Conservation (phyloP, 306 rosid species). For the Geum urbanum region DNA sequence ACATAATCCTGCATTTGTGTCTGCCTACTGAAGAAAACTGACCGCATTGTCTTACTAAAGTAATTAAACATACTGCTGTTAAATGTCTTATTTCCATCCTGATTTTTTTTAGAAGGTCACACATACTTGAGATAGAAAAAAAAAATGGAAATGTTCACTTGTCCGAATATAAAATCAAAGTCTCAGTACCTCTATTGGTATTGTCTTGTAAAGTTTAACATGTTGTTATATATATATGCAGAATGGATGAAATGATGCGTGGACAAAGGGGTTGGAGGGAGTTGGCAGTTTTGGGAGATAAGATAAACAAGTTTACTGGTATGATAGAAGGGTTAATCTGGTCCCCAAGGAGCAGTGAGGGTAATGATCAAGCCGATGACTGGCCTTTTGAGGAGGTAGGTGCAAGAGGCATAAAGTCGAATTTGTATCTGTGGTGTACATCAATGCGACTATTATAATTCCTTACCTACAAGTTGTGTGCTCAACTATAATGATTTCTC, state of each 20-base stretch:
- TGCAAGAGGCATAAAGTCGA: constrained; percentile 20
- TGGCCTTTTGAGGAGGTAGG: constrained; percentile 96
- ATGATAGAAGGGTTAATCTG: constrained; percentile 96
- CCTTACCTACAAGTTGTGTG: background rate
- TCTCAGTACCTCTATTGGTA: background rate
- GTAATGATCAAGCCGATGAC: constrained; percentile 53
- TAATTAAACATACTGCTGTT: background rate
- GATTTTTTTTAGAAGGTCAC: background rate
- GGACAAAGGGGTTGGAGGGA: constrained; percentile 99
- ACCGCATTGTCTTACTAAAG: background rate
- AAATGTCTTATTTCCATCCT: background rate
- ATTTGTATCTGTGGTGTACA: background rate
- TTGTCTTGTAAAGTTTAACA: constrained; percentile 2
- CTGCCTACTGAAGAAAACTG: constrained; percentile 3
- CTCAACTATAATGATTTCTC: background rate
- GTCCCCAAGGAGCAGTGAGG: constrained; percentile 76
- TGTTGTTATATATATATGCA: constrained; percentile 30
- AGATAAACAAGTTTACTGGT: constrained; percentile 82
- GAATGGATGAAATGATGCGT: constrained; percentile 99
- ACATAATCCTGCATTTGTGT: background rate
- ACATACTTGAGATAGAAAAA: constrained; percentile 9
- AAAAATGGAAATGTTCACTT: background rate
- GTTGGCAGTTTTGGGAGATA: constrained; percentile 86
- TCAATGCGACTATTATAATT: background rate
- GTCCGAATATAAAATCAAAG: background rate